Percentiles rank a stretch among this genome's conserved stretches.
Conservation (phyloP, 2,329 filamentous ascomycete species). For the Claviceps fusiformis region DNA sequence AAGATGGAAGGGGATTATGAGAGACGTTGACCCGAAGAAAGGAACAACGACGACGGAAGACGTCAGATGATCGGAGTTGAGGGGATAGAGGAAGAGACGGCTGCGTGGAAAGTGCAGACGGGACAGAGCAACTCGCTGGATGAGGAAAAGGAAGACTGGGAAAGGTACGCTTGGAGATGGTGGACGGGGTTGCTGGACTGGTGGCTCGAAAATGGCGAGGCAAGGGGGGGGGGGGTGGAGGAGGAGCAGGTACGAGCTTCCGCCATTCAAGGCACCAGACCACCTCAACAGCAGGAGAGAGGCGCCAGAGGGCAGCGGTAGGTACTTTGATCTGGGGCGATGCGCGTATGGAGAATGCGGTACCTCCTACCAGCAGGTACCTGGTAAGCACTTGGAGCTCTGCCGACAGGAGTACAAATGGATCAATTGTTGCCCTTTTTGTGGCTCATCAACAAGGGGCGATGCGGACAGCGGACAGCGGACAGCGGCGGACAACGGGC, state of each 20-base stretch:
- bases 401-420: not conserved
- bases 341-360: not conserved
- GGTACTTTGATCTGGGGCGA: not conserved
- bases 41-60: constrained; percentile 8
- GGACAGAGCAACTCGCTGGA: constrained; percentile 6
- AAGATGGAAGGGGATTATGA: constrained; percentile 1
- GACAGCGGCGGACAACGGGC: not conserved
- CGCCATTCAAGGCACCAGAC: not conserved
- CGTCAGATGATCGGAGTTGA: constrained; percentile 5
- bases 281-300: not conserved
- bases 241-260: constrained; percentile 6
- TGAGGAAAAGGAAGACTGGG: constrained; percentile 6
- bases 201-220: constrained; percentile 1
- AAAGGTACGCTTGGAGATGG: constrained; percentile 6
- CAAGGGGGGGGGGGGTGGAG: constrained; percentile 1
- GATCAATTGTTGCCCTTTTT: no score
- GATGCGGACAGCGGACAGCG: not conserved
- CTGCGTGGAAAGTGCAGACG: constrained; percentile 2
- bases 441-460: not conserved
- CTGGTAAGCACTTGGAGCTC: not conserved
- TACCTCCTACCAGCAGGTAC: not conserved
- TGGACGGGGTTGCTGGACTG: constrained; percentile 3
- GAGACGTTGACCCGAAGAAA: constrained; percentile 3
- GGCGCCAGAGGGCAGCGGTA: not conserved
- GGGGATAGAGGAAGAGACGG: constrained; percentile 4